Conservation (phyloP, 2,329 filamentous ascomycete species). For the Waltergamsia citrina region DNA sequence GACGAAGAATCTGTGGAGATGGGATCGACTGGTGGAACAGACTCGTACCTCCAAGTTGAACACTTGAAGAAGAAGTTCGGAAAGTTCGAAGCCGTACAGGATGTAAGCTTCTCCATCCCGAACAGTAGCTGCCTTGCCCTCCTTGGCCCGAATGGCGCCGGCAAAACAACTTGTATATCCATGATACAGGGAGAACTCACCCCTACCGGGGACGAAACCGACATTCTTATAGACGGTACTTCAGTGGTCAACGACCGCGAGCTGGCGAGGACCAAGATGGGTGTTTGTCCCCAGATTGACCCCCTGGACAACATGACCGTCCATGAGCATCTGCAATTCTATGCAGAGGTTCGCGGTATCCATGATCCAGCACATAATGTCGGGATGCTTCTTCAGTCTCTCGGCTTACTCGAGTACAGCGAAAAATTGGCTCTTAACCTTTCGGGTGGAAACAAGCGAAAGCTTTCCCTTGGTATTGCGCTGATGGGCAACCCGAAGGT, state of each 20-base stretch:
- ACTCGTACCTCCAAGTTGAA: constrained; percentile 58
- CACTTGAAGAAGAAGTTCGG: constrained; percentile 62
- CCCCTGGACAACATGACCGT: constrained; percentile 71
- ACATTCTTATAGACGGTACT: constrained; percentile 59
- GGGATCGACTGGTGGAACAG: too few relatives aligned
- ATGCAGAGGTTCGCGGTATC: constrained; percentile 62
- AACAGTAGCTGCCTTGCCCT: constrained; percentile 64
- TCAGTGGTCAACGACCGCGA: constrained; percentile 56
- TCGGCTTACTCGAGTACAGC: constrained; percentile 54
- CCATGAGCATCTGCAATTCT: constrained; percentile 62
- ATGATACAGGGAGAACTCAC: constrained; percentile 65
- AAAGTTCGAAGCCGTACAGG: constrained; percentile 54
- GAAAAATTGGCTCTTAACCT: constrained; percentile 56
- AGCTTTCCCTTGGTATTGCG: constrained; percentile 64
- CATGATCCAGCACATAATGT: constrained; percentile 47
- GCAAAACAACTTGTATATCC: constrained; percentile 64
- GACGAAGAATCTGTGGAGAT: constrained; percentile 18
- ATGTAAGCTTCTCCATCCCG: constrained; percentile 61
- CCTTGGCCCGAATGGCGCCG: constrained; percentile 68
- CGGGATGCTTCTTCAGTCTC: constrained; percentile 52
- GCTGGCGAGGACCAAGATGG: constrained; percentile 53
- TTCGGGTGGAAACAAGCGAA: constrained; percentile 70
- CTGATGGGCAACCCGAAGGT: constrained; percentile 68
- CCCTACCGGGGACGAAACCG: constrained; percentile 42
- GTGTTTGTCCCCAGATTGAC: constrained; percentile 63